A percentile compares a stretch with the other conserved stretches of the same genome.
Conservation (phyloP, 1,284 basidiomycete species). For the Trametes hirsuta region DNA sequence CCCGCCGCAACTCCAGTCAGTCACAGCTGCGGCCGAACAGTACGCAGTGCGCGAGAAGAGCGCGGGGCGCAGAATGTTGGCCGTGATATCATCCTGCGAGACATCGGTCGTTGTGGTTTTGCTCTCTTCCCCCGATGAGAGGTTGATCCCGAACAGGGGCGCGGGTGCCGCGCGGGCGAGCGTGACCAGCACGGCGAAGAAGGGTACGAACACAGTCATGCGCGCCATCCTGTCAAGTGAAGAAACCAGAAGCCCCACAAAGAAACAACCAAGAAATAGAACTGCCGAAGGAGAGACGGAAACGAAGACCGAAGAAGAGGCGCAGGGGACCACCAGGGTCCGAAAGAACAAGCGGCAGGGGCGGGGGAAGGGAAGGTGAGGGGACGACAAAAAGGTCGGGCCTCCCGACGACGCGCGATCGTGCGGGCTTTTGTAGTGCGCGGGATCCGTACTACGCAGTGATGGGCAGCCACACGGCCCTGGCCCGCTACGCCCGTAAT, state of each 20-base stretch:
- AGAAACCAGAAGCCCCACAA: not conserved
- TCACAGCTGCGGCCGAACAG: constrained; percentile 33
- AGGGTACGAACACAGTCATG: constrained; percentile 7
- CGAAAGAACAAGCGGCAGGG: not conserved
- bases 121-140: constrained; percentile 20
- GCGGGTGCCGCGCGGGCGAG: constrained; percentile 24
- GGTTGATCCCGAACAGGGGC: constrained; percentile 31
- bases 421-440: not conserved
- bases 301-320: not conserved
- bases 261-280: not conserved
- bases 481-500: not conserved
- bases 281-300: not conserved
- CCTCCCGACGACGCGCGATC: not conserved
- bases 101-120: constrained; percentile 18
- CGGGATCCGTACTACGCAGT: not conserved
- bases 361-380: not conserved
- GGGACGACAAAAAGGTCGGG: constrained; percentile 5
- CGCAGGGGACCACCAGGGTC: constrained; percentile 22
- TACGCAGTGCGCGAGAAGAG: constrained; percentile 45
- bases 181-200: constrained; percentile 18
- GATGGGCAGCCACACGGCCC: not conserved
- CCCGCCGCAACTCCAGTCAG: not conserved
- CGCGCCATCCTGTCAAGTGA: constrained; percentile 11
- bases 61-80: constrained; percentile 41
- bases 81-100: constrained; percentile 28